Conservation (phyloP, 83 land plant genomes). For the Picea abies region DNA sequence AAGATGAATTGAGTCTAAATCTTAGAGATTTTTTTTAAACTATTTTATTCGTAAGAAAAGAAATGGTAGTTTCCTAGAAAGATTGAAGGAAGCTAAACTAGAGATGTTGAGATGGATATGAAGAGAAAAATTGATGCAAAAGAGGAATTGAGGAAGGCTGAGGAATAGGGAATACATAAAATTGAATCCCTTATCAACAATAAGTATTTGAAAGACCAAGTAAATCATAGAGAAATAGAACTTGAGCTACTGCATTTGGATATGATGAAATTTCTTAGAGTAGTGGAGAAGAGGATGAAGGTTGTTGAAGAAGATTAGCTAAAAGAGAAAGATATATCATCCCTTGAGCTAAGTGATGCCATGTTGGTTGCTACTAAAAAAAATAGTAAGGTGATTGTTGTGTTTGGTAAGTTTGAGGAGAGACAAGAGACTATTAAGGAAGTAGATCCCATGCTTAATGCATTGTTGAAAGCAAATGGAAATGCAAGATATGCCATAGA, state of each 20-base stretch:
- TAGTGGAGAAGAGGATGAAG: constrained; percentile 36
- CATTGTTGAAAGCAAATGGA: constrained; percentile 75
- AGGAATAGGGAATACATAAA: not conserved
- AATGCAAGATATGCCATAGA: constrained; percentile 51
- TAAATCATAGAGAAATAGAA: constrained; percentile 28
- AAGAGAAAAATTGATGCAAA: constrained; percentile 19
- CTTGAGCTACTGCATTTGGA: constrained; percentile 25
- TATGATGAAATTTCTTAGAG: constrained; percentile 30
- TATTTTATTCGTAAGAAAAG: constrained; percentile 40
- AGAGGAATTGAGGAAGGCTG: constrained; percentile 20
- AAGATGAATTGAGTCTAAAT: not conserved
- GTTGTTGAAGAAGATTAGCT: constrained; percentile 37
- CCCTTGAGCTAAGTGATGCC: constrained; percentile 47
- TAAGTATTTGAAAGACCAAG: constrained; percentile 21
- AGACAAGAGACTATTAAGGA: constrained; percentile 71
- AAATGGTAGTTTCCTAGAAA: constrained; percentile 48
- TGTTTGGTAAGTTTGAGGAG: constrained; percentile 63
- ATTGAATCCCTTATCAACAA: constrained; percentile 24
- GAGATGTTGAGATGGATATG: constrained; percentile 35
- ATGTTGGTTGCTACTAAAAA: constrained; percentile 54
- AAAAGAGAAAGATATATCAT: constrained; percentile 52
- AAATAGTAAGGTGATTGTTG: constrained; percentile 39
- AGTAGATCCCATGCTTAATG: constrained; percentile 75
- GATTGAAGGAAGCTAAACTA: constrained; percentile 40
- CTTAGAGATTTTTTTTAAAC: constrained; percentile 11